Evolutionary conservation across 495 filamentous ascomycete genomes (phyloP).

Genomic region (Tetracladium setigerum): DNA sequence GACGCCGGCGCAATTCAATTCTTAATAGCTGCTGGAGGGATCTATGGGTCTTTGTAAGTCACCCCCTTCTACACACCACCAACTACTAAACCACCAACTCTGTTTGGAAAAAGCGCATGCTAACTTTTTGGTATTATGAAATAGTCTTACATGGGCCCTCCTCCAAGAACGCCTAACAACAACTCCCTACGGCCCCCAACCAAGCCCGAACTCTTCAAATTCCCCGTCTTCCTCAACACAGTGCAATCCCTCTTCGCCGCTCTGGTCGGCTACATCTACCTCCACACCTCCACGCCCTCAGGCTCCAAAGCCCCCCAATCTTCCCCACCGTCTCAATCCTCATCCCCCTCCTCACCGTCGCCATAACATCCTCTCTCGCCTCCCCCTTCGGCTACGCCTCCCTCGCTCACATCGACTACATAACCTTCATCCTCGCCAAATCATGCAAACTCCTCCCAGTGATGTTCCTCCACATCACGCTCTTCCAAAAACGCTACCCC

Average conservation of each 20-base stretch:
- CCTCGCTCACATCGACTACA: slow-evolving; percentile 93
- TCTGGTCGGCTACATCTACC: slow-evolving; percentile 73
- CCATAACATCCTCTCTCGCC: slow-evolving; percentile 78
- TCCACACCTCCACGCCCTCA: slow-evolving; percentile 53
- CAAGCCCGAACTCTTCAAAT: slow-evolving; percentile 70
- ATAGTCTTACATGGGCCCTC: slow-evolving; percentile 89
- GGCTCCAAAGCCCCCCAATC: slow-evolving; percentile 48
- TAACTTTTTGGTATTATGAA: not conserved
- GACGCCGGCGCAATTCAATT: slow-evolving; percentile 60
- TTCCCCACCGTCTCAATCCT: slow-evolving; percentile 71
- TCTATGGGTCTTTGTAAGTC: slow-evolving; percentile 90
- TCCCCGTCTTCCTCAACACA: slow-evolving; percentile 90
- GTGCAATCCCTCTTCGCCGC: slow-evolving; percentile 90
- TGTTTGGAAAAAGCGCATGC: not conserved
- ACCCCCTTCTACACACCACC: not conserved
- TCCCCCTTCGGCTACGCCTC: slow-evolving; percentile 92
- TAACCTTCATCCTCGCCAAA: slow-evolving; percentile 97
- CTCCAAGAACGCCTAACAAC: slow-evolving; percentile 98
- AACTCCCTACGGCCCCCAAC: slow-evolving; percentile 65
- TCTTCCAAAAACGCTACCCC: slow-evolving; percentile 86
- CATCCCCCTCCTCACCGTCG: slow-evolving; percentile 74
- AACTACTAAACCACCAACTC: not conserved
- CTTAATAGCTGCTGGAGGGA: slow-evolving; percentile 80
- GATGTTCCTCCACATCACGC: slow-evolving; percentile 89
- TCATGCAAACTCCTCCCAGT: slow-evolving; percentile 96